Percentiles rank a stretch among this genome's conserved stretches.
These are phyloP conservation scores for Aspergillus bertholletiae DNA, from an alignment of 495 filamentous ascomycete species.

Conservation along the genomic window DNA sequence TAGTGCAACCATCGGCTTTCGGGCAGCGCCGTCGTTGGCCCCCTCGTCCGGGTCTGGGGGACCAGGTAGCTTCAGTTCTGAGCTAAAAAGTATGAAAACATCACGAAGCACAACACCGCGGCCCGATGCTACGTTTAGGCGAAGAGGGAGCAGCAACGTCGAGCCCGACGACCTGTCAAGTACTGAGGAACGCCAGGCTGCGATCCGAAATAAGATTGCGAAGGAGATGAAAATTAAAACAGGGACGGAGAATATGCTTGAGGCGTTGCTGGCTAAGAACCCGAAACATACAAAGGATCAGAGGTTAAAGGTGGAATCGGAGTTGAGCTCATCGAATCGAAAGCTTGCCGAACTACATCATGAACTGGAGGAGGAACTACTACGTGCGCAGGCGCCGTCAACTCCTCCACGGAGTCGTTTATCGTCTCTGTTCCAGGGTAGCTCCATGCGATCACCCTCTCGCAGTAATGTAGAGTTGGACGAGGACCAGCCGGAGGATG, in stretches of 20 bases:
- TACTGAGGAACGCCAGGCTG: conserved; percentile 70
- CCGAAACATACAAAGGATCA: conserved; percentile 94
- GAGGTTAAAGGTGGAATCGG: conserved; percentile 78
- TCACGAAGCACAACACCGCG: conserved; percentile 67
- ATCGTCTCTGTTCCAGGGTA: conserved; percentile 64
- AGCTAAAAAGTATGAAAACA: conserved; percentile 71
- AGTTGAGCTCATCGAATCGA: conserved; percentile 85
- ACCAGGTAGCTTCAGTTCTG: conserved; percentile 91
- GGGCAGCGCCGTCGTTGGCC: conserved; percentile 54
- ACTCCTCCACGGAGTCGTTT: conserved; percentile 66
- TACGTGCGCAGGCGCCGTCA: conserved; percentile 59
- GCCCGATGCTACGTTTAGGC: conserved; percentile 52
- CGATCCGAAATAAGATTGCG: conserved; percentile 76
- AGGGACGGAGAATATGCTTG: conserved; percentile 94
- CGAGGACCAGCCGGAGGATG: conserved; percentile 34
- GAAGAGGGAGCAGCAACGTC: conserved; percentile 59
- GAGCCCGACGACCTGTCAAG: conserved; percentile 56
- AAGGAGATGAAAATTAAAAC: conserved; percentile 97
- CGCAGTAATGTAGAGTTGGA: conserved; percentile 52
- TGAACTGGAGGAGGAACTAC: conserved; percentile 72
- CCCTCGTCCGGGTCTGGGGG: conserved; percentile 58
- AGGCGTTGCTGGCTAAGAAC: conserved; percentile 91
- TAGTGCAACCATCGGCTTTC: conserved; percentile 55
- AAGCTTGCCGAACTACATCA: conserved; percentile 80
- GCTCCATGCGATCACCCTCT: conserved; percentile 61